phyloP scores from a whole-genome alignment of 2,329 filamentous ascomycete species.

The Dryadomyces quercivorus region DNA sequence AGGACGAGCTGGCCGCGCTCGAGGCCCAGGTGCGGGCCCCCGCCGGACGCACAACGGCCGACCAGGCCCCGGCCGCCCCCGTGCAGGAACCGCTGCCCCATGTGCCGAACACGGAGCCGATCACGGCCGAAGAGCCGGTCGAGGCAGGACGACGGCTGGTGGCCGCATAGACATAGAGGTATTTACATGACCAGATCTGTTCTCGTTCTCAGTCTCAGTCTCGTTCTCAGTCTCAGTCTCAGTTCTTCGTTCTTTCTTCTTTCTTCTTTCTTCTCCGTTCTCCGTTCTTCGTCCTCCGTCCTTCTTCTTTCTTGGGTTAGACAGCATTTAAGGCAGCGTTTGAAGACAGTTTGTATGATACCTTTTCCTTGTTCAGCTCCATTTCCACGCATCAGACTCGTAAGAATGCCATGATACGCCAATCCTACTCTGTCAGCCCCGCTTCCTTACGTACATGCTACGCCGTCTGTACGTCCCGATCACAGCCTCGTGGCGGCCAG shows the following conservation, averaged over 20 bases:
- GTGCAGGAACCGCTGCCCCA: slow-evolving; percentile 35
- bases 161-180: slow-evolving; percentile 4
- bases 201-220: no score
- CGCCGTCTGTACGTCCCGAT: background rate
- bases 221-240: no score
- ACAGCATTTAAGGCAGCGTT: background rate
- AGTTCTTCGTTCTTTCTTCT: no score
- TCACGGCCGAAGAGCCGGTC: background rate
- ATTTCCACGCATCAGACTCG: no score
- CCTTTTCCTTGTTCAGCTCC: no score
- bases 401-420: background rate
- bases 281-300: no score
- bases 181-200: no score
- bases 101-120: slow-evolving; percentile 30
- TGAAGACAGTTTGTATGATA: no score
- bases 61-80: slow-evolving; percentile 14
- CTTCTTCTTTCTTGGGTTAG: no score
- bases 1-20: slow-evolving; percentile 81
- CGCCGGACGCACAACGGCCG: slow-evolving; percentile 4
- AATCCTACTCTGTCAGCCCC: background rate
- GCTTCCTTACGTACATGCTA: background rate
- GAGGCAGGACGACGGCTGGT: slow-evolving; percentile 8
- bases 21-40: slow-evolving; percentile 42
- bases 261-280: no score
- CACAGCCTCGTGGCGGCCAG: background rate